Conservation (phyloP, 768 basidiomycete genomes). For the Trametes sanguinea region DNA sequence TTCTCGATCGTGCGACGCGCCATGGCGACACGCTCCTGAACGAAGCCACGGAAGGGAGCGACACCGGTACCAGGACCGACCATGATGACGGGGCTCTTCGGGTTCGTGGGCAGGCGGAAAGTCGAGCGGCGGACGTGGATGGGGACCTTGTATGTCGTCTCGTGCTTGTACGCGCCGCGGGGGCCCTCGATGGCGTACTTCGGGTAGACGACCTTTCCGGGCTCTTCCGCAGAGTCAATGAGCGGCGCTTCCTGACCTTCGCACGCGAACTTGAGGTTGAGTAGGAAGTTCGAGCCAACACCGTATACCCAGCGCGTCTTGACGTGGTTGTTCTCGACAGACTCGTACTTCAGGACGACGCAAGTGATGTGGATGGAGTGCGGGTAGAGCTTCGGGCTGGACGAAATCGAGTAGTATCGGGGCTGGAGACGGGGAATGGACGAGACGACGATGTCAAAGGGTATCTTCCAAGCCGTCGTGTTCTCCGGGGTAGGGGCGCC, state of each 20-base stretch:
- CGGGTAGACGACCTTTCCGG: constrained; percentile 52
- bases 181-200: constrained; percentile 89
- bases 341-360: constrained; percentile 93
- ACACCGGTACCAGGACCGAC: constrained; percentile 99
- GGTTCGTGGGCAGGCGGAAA: constrained; percentile 95
- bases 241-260: constrained; percentile 51
- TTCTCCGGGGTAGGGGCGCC: constrained; percentile 63
- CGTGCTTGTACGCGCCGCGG: constrained; percentile 76
- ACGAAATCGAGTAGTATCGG: constrained; percentile 98
- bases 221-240: constrained; percentile 34
- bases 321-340: constrained; percentile 53
- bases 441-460: constrained; percentile 96
- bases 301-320: constrained; percentile 76
- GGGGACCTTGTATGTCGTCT: constrained; percentile 78
- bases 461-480: constrained; percentile 86
- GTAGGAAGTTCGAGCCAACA: constrained; percentile 91
- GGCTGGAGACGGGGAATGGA: constrained; percentile 93
- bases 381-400: constrained; percentile 91
- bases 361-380: constrained; percentile 90
- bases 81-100: constrained; percentile 99
- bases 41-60: constrained; percentile 98
- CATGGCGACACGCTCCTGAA: constrained; percentile 96
- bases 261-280: constrained; percentile 83
- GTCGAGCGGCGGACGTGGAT: constrained; percentile 95
- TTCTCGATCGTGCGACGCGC: constrained; percentile 94